phyloP scores from a whole-genome alignment of 257 asterid genomes.

The Solanum tacnaense region DNA sequence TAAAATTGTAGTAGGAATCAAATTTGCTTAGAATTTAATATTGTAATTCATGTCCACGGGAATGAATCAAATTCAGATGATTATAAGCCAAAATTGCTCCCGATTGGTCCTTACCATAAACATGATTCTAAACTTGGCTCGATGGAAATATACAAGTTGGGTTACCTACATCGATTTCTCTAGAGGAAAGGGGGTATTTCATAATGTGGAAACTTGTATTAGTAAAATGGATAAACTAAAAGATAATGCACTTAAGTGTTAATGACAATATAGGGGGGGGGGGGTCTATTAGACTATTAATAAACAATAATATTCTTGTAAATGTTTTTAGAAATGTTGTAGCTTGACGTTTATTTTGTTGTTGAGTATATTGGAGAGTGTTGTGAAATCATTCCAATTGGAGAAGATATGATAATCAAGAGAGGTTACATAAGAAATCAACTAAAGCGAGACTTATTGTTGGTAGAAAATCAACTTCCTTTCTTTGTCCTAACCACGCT shows the following conservation, averaged over 20 bases:
- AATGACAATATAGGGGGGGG: not conserved
- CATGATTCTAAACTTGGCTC: not conserved
- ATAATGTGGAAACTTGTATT: not conserved
- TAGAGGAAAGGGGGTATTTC: not conserved
- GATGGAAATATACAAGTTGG: not conserved
- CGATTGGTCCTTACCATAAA: not conserved
- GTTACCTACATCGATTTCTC: not conserved
- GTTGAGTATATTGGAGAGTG: slow-evolving; percentile 1
- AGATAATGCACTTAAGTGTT: not conserved
- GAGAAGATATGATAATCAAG: no score
- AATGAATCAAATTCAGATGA: not conserved
- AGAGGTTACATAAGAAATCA: no score
- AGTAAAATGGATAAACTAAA: not conserved
- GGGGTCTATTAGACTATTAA: no score
- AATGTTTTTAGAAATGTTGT: not conserved
- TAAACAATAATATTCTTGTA: not conserved
- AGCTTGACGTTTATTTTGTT: slow-evolving; percentile 9
- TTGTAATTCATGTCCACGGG: no score
- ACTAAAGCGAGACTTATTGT: no score
- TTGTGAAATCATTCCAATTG: not conserved
- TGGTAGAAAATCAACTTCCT: not conserved
- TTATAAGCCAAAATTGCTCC: not conserved
- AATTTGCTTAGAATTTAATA: no score
- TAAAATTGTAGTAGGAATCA: no score
- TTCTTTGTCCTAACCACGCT: no score